Evolutionary conservation across 306 rosid species (phyloP), one percentile per base, ranked within the genome.

Genomic region (Prunus kanzakura): DNA sequence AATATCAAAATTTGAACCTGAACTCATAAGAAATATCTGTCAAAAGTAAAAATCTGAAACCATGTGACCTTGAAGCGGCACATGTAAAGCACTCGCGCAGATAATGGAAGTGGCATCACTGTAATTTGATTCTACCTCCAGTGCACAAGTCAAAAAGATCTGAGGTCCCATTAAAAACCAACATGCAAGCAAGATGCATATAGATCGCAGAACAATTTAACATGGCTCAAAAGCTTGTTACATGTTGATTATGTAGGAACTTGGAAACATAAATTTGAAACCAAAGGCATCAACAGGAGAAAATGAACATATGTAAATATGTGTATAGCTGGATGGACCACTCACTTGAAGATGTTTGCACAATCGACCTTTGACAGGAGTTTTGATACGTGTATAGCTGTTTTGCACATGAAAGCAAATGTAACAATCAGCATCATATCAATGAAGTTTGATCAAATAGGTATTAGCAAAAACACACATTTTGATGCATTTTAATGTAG

Each of bases 261-360:
- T 68, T 25, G 60, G n/a, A 6, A 60, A 58, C 32, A 43, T 2
- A 47, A 16, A 77, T 16, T 58, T 8, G 11, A 50, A 69, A 49
- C 15, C 50, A 64, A 35, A 30, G 22, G 5, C 41, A 47, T 49
- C 20, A 29, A 23, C 2, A 20, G 11, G 41, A 49, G 62, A 38
- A 46, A 18, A 35, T 23, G 15, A 25, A 16, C 19, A n/a, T 15
- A 23, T 12, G 4, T 30, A 72, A 60, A 71, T 55, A 46, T 77
- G 69, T 78, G 19, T 5, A 51, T 58, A 82, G 43, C 67, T 12
- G 46, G 23, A 78, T 32, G 65, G 80, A 76, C 64, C 75, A 77
- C 84, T 85, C 75, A 83, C 97, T 96, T 90, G 99, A 75, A 83
- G 87, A 85, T 96, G 99, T 81, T 91, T 96, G 84, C 99, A 96